Percentiles rank a stretch among this genome's conserved stretches.
Evolutionary conservation across 1,139 yeast genomes (phyloP).

Genomic region (Diutina catenulata): DNA sequence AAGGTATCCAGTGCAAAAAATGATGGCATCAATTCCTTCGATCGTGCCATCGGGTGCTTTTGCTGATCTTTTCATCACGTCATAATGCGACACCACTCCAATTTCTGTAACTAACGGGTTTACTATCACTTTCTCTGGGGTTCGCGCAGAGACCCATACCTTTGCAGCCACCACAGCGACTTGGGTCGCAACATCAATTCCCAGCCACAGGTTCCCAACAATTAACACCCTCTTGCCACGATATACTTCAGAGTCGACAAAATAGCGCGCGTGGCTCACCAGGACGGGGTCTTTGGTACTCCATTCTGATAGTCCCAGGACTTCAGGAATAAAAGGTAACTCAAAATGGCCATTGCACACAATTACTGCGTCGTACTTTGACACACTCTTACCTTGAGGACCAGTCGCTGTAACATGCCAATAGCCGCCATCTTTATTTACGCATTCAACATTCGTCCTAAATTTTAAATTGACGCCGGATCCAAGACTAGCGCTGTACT

Average conservation of each 20-base stretch:
- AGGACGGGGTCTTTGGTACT: conserved; percentile 29
- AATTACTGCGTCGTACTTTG: conserved; percentile 44
- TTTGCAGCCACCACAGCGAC: conserved; percentile 24
- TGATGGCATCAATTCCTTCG: conserved; percentile 32
- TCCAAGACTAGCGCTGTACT: conserved; percentile 23
- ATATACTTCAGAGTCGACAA: conserved; percentile 33
- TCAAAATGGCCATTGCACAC: conserved; percentile 51
- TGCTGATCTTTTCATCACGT: conserved; percentile 9
- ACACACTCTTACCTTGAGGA: conserved; percentile 9
- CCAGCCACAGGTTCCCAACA: conserved; percentile 37
- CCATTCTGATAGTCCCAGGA: conserved; percentile 44
- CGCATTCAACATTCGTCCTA: conserved; percentile 15
- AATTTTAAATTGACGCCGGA: conserved; percentile 14
- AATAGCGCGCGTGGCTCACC: conserved; percentile 49
- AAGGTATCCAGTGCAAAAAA: conserved; percentile 57
- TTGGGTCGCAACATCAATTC: conserved; percentile 36
- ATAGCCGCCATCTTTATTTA: conserved; percentile 9
- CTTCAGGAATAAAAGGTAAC: conserved; percentile 42
- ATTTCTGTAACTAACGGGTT: conserved; percentile 12
- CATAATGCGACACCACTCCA: conserved; percentile 20
- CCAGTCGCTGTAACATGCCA: conserved; percentile 13
- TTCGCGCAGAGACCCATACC: conserved; percentile 25
- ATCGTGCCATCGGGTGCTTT: conserved; percentile 7
- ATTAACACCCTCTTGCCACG: conserved; percentile 30
- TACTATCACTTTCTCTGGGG: conserved; percentile 13